Evolutionary conservation across 2,329 filamentous ascomycete genomes (phyloP), one percentile per base, ranked within the genome.

Genomic region (Sporothrix brunneoviolacea): DNA sequence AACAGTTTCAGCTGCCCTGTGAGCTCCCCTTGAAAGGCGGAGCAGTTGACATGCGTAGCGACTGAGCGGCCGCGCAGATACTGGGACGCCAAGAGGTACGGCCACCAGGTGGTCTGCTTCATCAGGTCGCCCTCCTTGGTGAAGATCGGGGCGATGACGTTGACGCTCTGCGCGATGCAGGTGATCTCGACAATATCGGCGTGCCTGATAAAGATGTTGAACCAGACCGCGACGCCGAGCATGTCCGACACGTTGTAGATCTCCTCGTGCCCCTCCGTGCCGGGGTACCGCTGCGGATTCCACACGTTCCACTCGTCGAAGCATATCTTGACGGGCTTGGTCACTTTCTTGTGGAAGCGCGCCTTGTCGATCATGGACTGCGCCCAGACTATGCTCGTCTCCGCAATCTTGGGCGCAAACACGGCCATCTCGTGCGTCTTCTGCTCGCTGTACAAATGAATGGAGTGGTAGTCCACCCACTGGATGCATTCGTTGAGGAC

Each of bases 271-370:
- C 86, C 86, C 54, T 77, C 65, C 59, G 85, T 80, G 15, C 86
- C 86, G 0, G 83, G 83, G 0, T 86, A 85, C 8, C 85, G 78
- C 48, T 75, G 71, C 0, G 84, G 83, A 59, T 88, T 84, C 86
- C 86, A 91, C 8, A 90, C 85, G 63, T 90, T 91, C 86, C 86
- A 90, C 66, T 90, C 86, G 62, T 91, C 86, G 62, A 90, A 90
- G 71, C 86, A 90, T 63, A 91, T 88, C 46, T 76, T 83, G 4
- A 47, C 44, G 8, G 22, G 33, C 24, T 24, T 24, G 4, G n/a
- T 10, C 8, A 38, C 44, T 16, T 47, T 30, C 22, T 38, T 28
- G 4, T n/a, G n/a, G 22, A 24, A 12, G 4, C 44, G 33, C 2
- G 44, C 44, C 6, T 19, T 22, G 15, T 24, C 44, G 12, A 47